phyloP scores from a whole-genome alignment of 1,139 yeast species.

The Geotrichum australiense region DNA sequence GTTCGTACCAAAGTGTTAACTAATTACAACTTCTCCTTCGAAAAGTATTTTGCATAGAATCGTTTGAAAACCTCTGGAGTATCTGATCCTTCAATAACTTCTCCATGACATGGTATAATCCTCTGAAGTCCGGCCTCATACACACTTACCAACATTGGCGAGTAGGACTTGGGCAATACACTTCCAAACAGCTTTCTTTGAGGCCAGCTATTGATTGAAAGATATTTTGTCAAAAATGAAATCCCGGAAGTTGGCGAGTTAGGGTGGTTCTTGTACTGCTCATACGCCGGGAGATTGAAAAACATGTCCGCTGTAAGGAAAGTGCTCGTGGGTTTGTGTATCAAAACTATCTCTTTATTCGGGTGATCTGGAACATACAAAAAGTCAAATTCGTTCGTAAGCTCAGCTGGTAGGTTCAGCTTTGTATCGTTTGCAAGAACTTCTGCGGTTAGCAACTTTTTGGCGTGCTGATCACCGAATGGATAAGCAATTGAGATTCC shows the following conservation, averaged over 20 bases:
- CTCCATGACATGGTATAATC: slow-evolving; percentile 55
- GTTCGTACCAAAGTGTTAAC: no score
- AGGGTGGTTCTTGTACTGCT: slow-evolving; percentile 39
- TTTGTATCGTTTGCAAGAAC: slow-evolving; percentile 19
- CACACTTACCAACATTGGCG: slow-evolving; percentile 33
- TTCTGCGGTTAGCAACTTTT: slow-evolving; percentile 17
- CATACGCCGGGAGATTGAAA: slow-evolving; percentile 43
- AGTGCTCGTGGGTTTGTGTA: slow-evolving; percentile 41
- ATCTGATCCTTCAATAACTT: slow-evolving; percentile 39
- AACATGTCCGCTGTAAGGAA: slow-evolving; percentile 52
- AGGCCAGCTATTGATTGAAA: slow-evolving; percentile 34
- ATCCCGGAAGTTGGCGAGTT: slow-evolving; percentile 40
- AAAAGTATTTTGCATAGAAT: slow-evolving; percentile 13
- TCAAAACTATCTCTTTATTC: slow-evolving; percentile 51
- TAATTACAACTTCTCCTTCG: no score
- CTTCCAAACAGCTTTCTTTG: slow-evolving; percentile 34
- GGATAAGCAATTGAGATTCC: slow-evolving; percentile 36
- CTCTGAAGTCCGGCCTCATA: slow-evolving; percentile 43
- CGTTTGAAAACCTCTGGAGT: slow-evolving; percentile 34
- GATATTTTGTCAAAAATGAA: slow-evolving; percentile 35
- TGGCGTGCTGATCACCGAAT: slow-evolving; percentile 23
- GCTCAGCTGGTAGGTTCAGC: slow-evolving; percentile 23
- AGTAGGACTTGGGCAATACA: slow-evolving; percentile 26
- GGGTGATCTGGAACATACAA: slow-evolving; percentile 48
- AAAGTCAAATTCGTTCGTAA: slow-evolving; percentile 43